Evolutionary conservation across 169 alveolate genomes (phyloP).

Genomic region (Plasmodium fragile): DNA sequence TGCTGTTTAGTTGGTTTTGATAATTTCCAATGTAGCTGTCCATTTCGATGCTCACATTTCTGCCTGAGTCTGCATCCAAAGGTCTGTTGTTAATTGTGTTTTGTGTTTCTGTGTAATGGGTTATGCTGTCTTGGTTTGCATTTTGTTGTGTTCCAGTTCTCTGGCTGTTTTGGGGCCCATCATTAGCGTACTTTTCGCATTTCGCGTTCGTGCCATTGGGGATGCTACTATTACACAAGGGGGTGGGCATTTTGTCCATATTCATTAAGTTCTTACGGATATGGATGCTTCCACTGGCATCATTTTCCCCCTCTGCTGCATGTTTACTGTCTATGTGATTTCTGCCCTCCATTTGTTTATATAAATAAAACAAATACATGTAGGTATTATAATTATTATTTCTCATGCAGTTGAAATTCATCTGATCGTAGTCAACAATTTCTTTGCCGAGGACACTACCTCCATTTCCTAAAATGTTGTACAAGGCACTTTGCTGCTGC

Average conservation of each 20-base stretch:
- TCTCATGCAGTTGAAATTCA: not conserved
- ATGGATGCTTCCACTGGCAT: not conserved
- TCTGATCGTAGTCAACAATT: not conserved
- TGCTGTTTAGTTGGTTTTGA: constrained; percentile 22
- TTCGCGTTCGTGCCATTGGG: not conserved
- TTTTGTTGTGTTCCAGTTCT: not conserved
- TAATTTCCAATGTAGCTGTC: constrained; percentile 1
- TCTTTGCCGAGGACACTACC: not conserved
- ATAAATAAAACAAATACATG: constrained; percentile 14
- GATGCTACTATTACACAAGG: not conserved
- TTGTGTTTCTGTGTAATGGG: constrained; percentile 15
- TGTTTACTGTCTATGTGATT: not conserved
- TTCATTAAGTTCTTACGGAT: not conserved
- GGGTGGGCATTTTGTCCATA: not conserved
- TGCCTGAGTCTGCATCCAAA: not conserved
- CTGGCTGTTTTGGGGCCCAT: not conserved
- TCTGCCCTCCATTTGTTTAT: constrained; percentile 11
- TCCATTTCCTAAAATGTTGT: constrained; percentile 9
- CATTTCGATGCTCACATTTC: not conserved
- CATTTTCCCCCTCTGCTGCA: not conserved
- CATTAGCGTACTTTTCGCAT: constrained; percentile 6
- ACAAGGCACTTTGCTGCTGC: not conserved
- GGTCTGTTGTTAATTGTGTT: not conserved
- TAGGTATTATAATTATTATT: constrained; percentile 29
- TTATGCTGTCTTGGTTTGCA: not conserved